These are phyloP conservation scores for Sclerotinia trifoliorum DNA, from an alignment of 2,329 filamentous ascomycete genomes.

Conservation along the genomic window DNA sequence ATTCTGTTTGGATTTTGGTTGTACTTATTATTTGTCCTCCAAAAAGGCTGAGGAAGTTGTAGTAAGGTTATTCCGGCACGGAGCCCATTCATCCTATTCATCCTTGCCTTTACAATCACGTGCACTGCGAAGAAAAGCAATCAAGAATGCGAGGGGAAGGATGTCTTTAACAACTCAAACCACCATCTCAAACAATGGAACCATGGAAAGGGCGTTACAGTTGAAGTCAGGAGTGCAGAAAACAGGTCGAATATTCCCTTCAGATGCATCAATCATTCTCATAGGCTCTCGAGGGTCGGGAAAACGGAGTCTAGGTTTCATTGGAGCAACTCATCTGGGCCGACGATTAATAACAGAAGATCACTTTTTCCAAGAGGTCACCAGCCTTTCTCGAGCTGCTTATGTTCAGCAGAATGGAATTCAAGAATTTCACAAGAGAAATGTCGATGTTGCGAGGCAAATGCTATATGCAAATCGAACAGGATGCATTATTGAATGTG, in stretches of 20 bases:
- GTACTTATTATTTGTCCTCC: neutral
- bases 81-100: conserved; percentile 17
- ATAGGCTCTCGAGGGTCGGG: conserved; percentile 72
- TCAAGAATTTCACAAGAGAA: conserved; percentile 60
- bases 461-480: conserved; percentile 58
- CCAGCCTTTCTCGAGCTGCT: conserved; percentile 58
- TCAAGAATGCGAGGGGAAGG: conserved; percentile 10
- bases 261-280: conserved; percentile 68
- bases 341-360: conserved; percentile 69
- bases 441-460: conserved; percentile 59
- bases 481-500: conserved; percentile 69
- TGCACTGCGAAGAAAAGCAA: neutral
- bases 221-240: conserved; percentile 30
- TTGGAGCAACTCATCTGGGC: conserved; percentile 69
- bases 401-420: conserved; percentile 64
- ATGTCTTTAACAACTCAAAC: conserved; percentile 37
- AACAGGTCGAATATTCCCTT: conserved; percentile 33
- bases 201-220: conserved; percentile 26
- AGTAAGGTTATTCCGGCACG: neutral
- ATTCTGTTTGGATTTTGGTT: neutral
- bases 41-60: neutral
- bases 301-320: conserved; percentile 73
- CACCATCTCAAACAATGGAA: conserved; percentile 25
- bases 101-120: conserved; percentile 19
- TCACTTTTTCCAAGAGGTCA: conserved; percentile 62